phyloP scores from a whole-genome alignment of 495 filamentous ascomycete genomes.

The Hypomontagnella monticulosa region DNA sequence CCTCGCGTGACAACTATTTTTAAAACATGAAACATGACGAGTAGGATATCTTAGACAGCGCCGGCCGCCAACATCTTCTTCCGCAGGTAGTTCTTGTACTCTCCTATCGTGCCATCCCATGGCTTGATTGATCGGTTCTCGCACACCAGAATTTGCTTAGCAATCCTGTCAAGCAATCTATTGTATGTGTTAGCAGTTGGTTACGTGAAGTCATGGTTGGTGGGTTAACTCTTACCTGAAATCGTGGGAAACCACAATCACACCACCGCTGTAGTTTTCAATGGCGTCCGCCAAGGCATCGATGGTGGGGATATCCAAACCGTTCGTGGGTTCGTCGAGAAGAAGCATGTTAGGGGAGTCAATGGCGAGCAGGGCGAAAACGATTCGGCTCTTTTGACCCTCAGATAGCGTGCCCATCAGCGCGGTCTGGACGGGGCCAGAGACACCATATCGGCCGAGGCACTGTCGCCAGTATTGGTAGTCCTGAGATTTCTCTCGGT shows the following conservation, averaged over 20 bases:
- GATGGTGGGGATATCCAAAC: slow-evolving; percentile 98
- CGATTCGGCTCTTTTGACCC: slow-evolving; percentile 96
- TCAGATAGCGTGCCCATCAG: slow-evolving; percentile 98
- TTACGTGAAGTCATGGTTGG: not conserved
- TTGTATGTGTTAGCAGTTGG: slow-evolving; percentile 32
- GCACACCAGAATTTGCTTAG: slow-evolving; percentile 99
- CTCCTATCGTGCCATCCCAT: slow-evolving; percentile 89
- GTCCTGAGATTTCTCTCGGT: slow-evolving; percentile 86
- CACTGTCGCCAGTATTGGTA: slow-evolving; percentile 99
- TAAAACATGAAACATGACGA: not conserved
- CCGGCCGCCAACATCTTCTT: slow-evolving; percentile 90
- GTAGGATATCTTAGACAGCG: slow-evolving; percentile 61
- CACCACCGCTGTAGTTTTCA: slow-evolving; percentile 94
- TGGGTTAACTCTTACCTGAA: slow-evolving; percentile 78
- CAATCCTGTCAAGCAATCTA: slow-evolving; percentile 98
- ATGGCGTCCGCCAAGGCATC: slow-evolving; percentile 97
- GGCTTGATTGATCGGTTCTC: slow-evolving; percentile 90
- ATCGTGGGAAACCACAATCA: slow-evolving; percentile 97
- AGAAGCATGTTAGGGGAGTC: slow-evolving; percentile 97
- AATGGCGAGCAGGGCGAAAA: slow-evolving; percentile 96
- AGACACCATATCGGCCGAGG: slow-evolving; percentile 91
- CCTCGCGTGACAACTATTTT: not conserved
- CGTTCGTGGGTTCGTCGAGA: slow-evolving; percentile 98
- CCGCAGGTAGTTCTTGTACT: slow-evolving; percentile 97
- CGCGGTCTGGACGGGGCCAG: slow-evolving; percentile 91